Evolutionary conservation across 306 rosid genomes (phyloP).

Genomic region (Leucaena leucocephala): DNA sequence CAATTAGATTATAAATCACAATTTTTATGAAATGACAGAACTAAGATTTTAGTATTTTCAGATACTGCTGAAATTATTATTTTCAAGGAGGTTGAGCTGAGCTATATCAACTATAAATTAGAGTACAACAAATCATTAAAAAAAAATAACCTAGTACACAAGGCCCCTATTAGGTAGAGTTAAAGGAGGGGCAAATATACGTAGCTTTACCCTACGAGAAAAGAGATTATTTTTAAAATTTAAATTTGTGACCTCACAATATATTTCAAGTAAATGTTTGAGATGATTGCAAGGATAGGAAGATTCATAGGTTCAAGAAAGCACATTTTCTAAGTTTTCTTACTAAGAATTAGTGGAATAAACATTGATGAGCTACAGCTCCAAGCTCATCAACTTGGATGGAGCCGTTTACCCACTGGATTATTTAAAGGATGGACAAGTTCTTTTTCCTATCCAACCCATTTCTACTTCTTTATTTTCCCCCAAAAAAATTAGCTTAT

Average conservation of each 20-base stretch:
- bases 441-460: not conserved
- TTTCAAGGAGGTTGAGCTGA: not conserved
- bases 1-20: not conserved
- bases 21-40: not conserved
- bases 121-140: not conserved
- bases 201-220: no score
- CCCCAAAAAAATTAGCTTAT: not conserved
- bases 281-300: not conserved
- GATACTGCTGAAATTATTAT: conserved; percentile 5
- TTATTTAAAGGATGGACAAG: not conserved
- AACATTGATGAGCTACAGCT: not conserved
- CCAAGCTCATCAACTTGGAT: not conserved
- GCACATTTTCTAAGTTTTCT: not conserved
- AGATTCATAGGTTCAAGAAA: conserved; percentile 1
- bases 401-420: not conserved
- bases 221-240: no score
- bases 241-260: not conserved
- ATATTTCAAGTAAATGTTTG: not conserved
- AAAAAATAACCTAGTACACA: not conserved
- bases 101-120: conserved; percentile 1
- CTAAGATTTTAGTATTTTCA: not conserved
- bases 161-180: no score
- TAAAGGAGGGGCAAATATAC: no score
- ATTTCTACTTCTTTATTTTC: not conserved
- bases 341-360: not conserved